These are phyloP conservation scores for Millerozyma miso DNA, from an alignment of 805 yeast genomes.

Conservation along the genomic window DNA sequence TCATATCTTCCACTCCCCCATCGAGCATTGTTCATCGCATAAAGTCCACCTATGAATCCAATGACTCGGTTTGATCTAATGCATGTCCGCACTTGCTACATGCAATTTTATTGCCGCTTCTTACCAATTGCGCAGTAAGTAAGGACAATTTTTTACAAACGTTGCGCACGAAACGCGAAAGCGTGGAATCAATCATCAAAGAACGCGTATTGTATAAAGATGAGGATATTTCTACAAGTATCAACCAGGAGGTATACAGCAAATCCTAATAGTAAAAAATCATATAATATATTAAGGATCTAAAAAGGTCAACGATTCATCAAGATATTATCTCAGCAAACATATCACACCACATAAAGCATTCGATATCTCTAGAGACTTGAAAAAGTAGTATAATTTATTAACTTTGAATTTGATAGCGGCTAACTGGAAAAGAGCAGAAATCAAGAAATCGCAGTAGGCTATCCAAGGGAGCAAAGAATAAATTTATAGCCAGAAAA, in stretches of 20 bases:
- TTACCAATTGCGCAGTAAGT: not conserved
- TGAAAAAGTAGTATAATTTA: too few relatives aligned
- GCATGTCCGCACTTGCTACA: not conserved
- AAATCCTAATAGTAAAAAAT: not conserved
- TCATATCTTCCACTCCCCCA: too few relatives aligned
- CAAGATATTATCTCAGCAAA: not conserved
- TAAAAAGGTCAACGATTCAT: not conserved
- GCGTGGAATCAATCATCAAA: not conserved
- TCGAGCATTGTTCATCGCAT: not conserved
- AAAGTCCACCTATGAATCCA: not conserved
- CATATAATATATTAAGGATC: not conserved
- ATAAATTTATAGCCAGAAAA: not conserved
- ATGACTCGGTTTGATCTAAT: not conserved
- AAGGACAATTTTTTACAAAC: not conserved
- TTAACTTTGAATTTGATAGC: not conserved
- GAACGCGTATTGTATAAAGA: not conserved
- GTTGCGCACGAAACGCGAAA: constrained; percentile 3
- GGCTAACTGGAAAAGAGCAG: not conserved
- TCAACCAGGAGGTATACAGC: not conserved
- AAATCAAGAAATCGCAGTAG: not conserved
- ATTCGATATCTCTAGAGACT: not conserved
- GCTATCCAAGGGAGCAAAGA: not conserved
- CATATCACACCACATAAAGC: not conserved
- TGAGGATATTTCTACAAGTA: not conserved
- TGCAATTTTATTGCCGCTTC: not conserved